Conservation (phyloP, 2,329 filamentous ascomycete species). For the Scytalidium sp. region DNA sequence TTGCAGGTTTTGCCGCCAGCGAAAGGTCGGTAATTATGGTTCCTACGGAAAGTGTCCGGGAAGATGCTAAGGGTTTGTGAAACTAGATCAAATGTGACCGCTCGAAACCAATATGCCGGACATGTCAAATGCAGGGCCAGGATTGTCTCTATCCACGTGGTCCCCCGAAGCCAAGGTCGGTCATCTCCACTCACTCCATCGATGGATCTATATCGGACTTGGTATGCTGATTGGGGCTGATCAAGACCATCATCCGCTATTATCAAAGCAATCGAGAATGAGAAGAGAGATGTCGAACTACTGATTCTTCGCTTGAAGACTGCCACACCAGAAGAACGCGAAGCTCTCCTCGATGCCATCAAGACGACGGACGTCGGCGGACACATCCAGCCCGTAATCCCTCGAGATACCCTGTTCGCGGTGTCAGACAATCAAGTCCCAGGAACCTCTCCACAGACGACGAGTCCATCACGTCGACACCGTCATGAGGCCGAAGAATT, state of each 20-base stretch:
- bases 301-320: neutral
- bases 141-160: slow-evolving; percentile 39
- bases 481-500: neutral
- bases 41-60: neutral
- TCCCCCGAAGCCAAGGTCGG: slow-evolving; percentile 10
- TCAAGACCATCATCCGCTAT: neutral
- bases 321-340: neutral
- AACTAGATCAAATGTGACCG: slow-evolving; percentile 46
- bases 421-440: neutral
- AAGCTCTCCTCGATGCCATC: neutral
- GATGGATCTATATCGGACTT: neutral
- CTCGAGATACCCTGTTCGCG: neutral
- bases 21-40: slow-evolving; percentile 23
- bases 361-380: neutral
- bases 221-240: slow-evolving; percentile 21
- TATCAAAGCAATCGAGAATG: neutral
- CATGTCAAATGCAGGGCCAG: slow-evolving; percentile 41
- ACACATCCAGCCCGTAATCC: neutral
- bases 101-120: slow-evolving; percentile 40
- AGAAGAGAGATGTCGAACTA: neutral
- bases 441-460: neutral
- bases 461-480: neutral
- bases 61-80: neutral
- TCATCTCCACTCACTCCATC: neutral
- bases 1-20: slow-evolving; percentile 34